These are phyloP conservation scores for Bisporella sp. DNA, from an alignment of 2,329 filamentous ascomycete genomes.

Conservation along the genomic window DNA sequence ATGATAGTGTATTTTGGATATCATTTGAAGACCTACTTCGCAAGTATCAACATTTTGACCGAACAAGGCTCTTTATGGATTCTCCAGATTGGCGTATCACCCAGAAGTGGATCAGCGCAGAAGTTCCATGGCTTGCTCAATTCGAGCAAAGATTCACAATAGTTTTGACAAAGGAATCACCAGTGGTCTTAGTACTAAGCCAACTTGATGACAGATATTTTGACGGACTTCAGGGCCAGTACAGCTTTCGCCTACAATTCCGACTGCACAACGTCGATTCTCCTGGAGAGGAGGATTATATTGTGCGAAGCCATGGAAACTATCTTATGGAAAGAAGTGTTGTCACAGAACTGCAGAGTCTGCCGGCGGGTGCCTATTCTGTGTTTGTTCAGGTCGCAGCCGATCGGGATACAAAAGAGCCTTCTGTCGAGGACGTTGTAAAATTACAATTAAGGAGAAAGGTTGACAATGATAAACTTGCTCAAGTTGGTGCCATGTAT, in stretches of 20 bases:
- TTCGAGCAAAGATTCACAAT: slow-evolving; percentile 58
- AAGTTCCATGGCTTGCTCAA: slow-evolving; percentile 54
- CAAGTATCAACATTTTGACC: slow-evolving; percentile 55
- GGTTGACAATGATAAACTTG: slow-evolving; percentile 49
- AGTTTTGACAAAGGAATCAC: slow-evolving; percentile 46
- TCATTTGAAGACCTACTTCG: slow-evolving; percentile 54
- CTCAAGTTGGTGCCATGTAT: slow-evolving; percentile 50
- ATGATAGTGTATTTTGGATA: slow-evolving; percentile 59
- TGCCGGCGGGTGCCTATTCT: slow-evolving; percentile 49
- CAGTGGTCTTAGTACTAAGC: slow-evolving; percentile 51
- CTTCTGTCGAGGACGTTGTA: slow-evolving; percentile 50
- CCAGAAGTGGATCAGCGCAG: slow-evolving; percentile 54
- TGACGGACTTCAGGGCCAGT: slow-evolving; percentile 53
- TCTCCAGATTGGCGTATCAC: slow-evolving; percentile 47
- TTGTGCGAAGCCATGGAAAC: slow-evolving; percentile 51
- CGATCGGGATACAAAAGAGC: slow-evolving; percentile 34
- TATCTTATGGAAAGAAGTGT: slow-evolving; percentile 53
- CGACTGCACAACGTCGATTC: slow-evolving; percentile 44
- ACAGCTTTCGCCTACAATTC: slow-evolving; percentile 39
- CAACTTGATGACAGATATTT: slow-evolving; percentile 59
- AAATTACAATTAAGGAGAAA: slow-evolving; percentile 41
- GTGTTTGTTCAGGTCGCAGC: slow-evolving; percentile 50
- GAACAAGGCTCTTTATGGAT: slow-evolving; percentile 54
- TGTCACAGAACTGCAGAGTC: slow-evolving; percentile 48
- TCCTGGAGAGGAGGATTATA: slow-evolving; percentile 48